Evolutionary conservation across 352 stramenopile genomes (phyloP).

Genomic region (Phytophthora litchii): DNA sequence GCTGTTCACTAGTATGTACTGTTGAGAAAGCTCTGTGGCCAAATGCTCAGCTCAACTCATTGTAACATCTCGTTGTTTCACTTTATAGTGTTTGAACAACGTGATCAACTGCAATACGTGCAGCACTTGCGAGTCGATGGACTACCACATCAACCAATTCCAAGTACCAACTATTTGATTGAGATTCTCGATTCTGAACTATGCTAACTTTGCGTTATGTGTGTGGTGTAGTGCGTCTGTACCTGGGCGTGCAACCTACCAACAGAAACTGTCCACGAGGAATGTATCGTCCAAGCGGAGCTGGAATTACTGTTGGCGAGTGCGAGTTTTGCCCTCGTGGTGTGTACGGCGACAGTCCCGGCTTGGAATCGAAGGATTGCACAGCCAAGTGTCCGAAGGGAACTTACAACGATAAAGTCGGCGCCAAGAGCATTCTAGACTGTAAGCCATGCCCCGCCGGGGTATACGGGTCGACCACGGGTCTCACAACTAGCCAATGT

Average conservation of each 20-base stretch:
- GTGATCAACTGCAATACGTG: neutral
- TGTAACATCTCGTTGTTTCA: neutral
- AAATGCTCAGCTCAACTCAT: neutral
- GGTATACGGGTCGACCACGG: slow-evolving; percentile 58
- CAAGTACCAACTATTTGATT: slow-evolving; percentile 8
- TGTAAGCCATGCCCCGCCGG: slow-evolving; percentile 72
- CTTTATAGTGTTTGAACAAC: slow-evolving; percentile 3
- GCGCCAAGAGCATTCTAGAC: slow-evolving; percentile 61
- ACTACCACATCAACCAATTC: slow-evolving; percentile 9
- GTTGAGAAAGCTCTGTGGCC: neutral
- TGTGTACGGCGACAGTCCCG: slow-evolving; percentile 73
- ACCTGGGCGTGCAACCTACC: slow-evolving; percentile 58
- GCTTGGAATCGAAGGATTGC: slow-evolving; percentile 65
- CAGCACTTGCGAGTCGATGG: slow-evolving; percentile 18
- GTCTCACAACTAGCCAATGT: slow-evolving; percentile 62
- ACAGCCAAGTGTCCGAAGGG: slow-evolving; percentile 75
- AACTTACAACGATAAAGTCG: slow-evolving; percentile 67
- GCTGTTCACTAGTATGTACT: slow-evolving; percentile 16
- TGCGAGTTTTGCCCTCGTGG: slow-evolving; percentile 75
- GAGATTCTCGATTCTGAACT: neutral
- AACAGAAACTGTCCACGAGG: slow-evolving; percentile 56
- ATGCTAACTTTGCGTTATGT: neutral
- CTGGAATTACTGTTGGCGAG: slow-evolving; percentile 54
- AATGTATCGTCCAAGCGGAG: slow-evolving; percentile 63
- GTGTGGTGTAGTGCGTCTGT: slow-evolving; percentile 55